Base-by-base conservation (phyloP, 2,329 filamentous ascomycete species). In the Xenoacremonium recifei region DNA sequence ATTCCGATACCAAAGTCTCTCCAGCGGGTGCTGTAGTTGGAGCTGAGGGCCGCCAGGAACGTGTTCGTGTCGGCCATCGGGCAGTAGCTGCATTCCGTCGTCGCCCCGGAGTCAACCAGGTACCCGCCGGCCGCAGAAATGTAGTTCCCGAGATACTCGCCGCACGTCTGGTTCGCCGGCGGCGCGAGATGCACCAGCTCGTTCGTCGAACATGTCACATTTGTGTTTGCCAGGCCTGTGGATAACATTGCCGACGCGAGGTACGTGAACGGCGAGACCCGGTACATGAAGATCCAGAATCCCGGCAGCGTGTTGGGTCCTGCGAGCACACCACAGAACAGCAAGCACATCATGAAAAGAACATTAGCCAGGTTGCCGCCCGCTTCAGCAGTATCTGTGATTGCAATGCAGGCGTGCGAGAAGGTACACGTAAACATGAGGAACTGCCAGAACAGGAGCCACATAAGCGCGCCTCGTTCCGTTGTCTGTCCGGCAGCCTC, bases 261-360 rank as follows among this genome's bases (percentile, higher is more conserved):
- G 21, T 65, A 66, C 2, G 59, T 64, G 20, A 65, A 81, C 0
- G 85, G 85, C 0, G 79, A 85, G 31, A 85, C 66, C 27, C 82
- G 76, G 63, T 87, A 87, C 77, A 86, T 82, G 67, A 82, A 85
- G 52, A 81, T 80, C 85, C 85, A 89, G 71, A 88, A 87, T 3
- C 76, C 69, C 0, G 85, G 84, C 32, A 89, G 73, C 2, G 67
- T 63, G 0, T 61, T 54, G 0, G 82, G 82, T 3, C 70, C 62
- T 2, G 80, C 80, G 44, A 89, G 70, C 19, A 89, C 80, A 45
- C 65, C 69, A 50, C 80, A 84, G 73, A 87, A 88, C 48, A 84
- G 72, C 16, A 88, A 67, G 20, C 71, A 76, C 41, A 88, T 66
- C 39, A 79, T 77, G 67, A 87, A 86, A 51, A 82, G 60, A 31